Conservation (phyloP, 257 asterid species). For the Przewalskia tangutica region DNA sequence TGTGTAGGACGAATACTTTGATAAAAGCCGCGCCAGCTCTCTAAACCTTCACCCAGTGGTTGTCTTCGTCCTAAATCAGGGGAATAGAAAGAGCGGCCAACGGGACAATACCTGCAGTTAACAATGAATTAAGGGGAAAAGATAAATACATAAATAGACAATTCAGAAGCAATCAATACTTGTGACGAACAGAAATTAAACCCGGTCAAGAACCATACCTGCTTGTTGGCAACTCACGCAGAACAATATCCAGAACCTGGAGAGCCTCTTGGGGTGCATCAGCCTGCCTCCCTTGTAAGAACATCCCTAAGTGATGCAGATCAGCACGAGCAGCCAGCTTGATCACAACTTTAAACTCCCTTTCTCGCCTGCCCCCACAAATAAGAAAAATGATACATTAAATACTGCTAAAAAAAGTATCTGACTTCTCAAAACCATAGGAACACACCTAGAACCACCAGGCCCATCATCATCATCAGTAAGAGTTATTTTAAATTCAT, state of each 20-base stretch:
- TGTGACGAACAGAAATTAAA: neutral
- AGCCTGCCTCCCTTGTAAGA: constrained; percentile 78
- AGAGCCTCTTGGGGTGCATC: constrained; percentile 98
- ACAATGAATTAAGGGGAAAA: neutral
- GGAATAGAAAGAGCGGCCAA: constrained; percentile 82
- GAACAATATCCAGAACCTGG: constrained; percentile 87
- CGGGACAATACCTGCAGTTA: constrained; percentile 52
- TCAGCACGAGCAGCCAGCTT: constrained; percentile 93
- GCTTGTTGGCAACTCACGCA: constrained; percentile 78
- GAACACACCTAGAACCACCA: constrained; percentile 42
- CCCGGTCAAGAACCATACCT: constrained; percentile 21
- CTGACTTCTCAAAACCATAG: neutral
- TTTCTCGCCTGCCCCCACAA: constrained; percentile 48
- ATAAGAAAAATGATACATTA: neutral
- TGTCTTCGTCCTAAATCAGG: constrained; percentile 73
- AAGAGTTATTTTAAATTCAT: constrained; percentile 60
- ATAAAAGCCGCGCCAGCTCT: constrained; percentile 96
- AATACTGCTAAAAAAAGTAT: neutral
- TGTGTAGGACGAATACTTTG: constrained; percentile 99
- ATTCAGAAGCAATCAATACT: neutral
- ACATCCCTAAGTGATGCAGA: constrained; percentile 88
- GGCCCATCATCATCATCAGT: constrained; percentile 75
- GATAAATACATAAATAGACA: neutral
- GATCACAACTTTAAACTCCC: constrained; percentile 75
- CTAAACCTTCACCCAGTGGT: constrained; percentile 89